Percentiles rank a stretch among this genome's conserved stretches.
Evolutionary conservation across 352 stramenopile genomes (phyloP).

Genomic region (Globisporangium radiosum): DNA sequence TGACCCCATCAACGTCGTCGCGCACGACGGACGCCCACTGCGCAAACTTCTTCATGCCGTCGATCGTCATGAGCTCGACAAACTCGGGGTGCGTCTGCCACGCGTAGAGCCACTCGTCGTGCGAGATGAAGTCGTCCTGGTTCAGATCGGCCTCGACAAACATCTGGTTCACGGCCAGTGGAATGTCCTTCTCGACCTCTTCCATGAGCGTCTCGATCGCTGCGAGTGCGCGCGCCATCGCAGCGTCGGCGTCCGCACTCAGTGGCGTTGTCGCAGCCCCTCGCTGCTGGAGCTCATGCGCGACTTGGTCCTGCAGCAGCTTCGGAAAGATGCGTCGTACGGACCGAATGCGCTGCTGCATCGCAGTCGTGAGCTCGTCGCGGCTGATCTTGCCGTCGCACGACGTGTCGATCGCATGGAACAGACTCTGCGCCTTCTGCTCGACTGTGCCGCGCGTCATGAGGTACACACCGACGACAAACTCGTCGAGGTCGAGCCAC

Average conservation of each 20-base stretch:
- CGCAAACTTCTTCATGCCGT: constrained; percentile 81
- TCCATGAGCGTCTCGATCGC: constrained; percentile 66
- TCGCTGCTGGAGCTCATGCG: constrained; percentile 43
- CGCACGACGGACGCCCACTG: constrained; percentile 68
- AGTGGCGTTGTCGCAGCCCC: constrained; percentile 22
- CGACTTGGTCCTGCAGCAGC: constrained; percentile 62
- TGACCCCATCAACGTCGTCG: constrained; percentile 15
- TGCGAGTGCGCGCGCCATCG: constrained; percentile 42
- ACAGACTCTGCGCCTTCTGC: constrained; percentile 73
- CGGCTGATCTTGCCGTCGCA: constrained; percentile 70
- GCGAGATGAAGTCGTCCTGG: constrained; percentile 71
- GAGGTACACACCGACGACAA: constrained; percentile 74
- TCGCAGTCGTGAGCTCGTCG: constrained; percentile 63
- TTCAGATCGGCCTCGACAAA: constrained; percentile 72
- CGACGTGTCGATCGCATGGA: constrained; percentile 61
- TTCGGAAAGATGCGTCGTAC: constrained; percentile 76
- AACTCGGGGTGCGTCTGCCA: constrained; percentile 78
- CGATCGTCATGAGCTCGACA: constrained; percentile 78
- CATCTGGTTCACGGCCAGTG: constrained; percentile 78
- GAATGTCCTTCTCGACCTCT: constrained; percentile 78
- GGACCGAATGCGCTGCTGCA: constrained; percentile 60
- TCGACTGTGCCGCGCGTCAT: constrained; percentile 78
- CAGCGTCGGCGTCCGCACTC: constrained; percentile 33
- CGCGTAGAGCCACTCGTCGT: constrained; percentile 79
- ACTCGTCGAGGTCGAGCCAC: constrained; percentile 72